Evolutionary conservation across 2,329 filamentous ascomycete genomes (phyloP), one percentile per base, ranked within the genome.

Genomic region (Colletotrichum agaves): DNA sequence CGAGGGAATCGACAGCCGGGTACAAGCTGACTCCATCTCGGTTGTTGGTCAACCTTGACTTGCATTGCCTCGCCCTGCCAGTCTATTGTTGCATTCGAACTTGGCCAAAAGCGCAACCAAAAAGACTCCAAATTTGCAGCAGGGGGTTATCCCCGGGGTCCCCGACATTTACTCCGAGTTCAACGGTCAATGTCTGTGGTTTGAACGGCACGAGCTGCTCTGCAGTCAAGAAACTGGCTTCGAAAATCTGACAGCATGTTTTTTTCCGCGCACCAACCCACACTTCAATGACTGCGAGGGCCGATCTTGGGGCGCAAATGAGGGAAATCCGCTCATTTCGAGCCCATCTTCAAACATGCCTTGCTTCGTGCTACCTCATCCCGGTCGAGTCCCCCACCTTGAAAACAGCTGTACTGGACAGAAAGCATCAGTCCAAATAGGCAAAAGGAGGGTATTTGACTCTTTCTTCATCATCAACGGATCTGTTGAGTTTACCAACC

Each of bases 101-200:
- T 6, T 55, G 33, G 47, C 52, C 41, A 35, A 15, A 41, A 46
- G 61, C 46, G 41, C 41, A 59, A 46, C 47, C 35, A 21, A 27
- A 10, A 43, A 23, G 35, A 41, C 12, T 4, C 17, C 3, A 35
- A 19, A 11, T 31, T 46, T 68, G 65, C 65, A 49, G 44, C 53
- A 68, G 65, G 65, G 19, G 13, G n/a, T 53, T 41, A 49, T 43
- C 8, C 53, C 59, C 65, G 55, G 65, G 47, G 65, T 53, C 39
- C 33, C 65, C 61, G 65, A 65, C 41, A 19, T 58, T 63, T 47
- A 31, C 21, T 44, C 61, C 60, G 31, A 23, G 52, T 27, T 57
- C 17, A 19, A 21, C 37, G 19, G 2, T 23, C 49, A 41, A 61
- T 35, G 11, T 23, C 33, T 23, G 27, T 41, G n/a, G 55, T 43